Evolutionary conservation across 1,139 yeast species (phyloP), one percentile per base, ranked within the genome.

Genomic region (Candida smagusa): DNA sequence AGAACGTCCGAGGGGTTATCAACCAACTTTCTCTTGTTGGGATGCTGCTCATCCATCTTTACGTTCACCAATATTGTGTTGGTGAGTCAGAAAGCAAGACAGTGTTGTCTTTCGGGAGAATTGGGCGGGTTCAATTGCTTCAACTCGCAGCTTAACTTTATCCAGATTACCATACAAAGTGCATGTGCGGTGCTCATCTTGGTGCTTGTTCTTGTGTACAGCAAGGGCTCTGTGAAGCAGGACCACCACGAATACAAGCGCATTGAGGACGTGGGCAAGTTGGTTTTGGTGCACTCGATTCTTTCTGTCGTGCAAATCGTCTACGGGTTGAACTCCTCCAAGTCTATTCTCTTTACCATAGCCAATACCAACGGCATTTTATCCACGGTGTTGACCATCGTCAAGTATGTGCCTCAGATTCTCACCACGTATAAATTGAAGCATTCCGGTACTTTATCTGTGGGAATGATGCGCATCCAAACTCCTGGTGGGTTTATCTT

Each of bases 401-500:
- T 82, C 33, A 94, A 88, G 59, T 88, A 86, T 51, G 67, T 87
- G 33, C 96, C 96, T 0, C 96, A 88, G 58, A 73, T 88, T 9
- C 61, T 67, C 47, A 85, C 92, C 24, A 87, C 96, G 0, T 81
- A 71, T 52, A 56, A 50, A 2, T 69, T 86, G 41, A 82, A 83
- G 51, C 90, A 82, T 48, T 83, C 94, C 0, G 96, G 96, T 2
- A 81, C 90, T 0, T 68, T 88, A 27, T 84, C 95, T 0, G 69
- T 85, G 16, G 77, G 83, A 6, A 86, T 85, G 88, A 84, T 88
- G 92, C 65, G 81, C 38, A 74, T 88, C 45, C 96, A 88, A 56
- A 86, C 95, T 12, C 96, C 96, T 0, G 96, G 96, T 9, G 95
- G 96, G 21, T 83, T 77, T 49, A 45, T 85, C 2, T 87, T 92